Evolutionary conservation across 495 filamentous ascomycete species (phyloP), one percentile per base, ranked within the genome.

Genomic region (Aspergillus leporis): DNA sequence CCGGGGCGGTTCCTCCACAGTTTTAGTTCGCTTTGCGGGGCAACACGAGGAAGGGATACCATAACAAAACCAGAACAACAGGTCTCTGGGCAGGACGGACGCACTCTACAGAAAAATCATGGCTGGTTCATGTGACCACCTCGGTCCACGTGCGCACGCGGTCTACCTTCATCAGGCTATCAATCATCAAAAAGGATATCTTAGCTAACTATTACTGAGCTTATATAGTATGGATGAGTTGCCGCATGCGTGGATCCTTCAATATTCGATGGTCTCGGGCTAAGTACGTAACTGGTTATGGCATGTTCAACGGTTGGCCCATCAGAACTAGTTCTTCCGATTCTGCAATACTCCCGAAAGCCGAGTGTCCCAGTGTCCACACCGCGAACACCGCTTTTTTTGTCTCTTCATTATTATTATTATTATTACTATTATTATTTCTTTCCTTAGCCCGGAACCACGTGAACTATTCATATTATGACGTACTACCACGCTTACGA

Each of bases 41-140:
- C 41, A 45, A 45, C 41, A 45, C n/a, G n/a, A 45, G 41, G n/a
- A 45, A 45, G 41, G 41, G n/a, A 22, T 19, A 45, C 3, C 41
- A 38, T 38, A 13, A 6, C 3, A 38, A 6, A 38, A 13, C 34
- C 34, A 7, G 9, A 10, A 6, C 34, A 38, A 7, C 34, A 14
- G 7, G 30, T 32, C 30, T 32, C 13, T 38, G 34, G n/a, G n/a
- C n/a, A 32, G 30, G 30, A 32, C 9, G 30, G 30, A 32, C n/a
- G 30, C 9, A 32, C 30, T 32, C 30, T 32, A 32, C 30, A 32
- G 30, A 32, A 32, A 32, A 32, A 32, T 32, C 31, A 32, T 32
- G 31, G n/a, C n/a, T 10, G n/a, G 14, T 45, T 45, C 41, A 45
- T 45, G 41, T 45, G 41, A 45, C n/a, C 3, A 3, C 41, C 41